Evolutionary conservation across 2,329 filamentous ascomycete species (phyloP).

Genomic region (Diplodia seriata): DNA sequence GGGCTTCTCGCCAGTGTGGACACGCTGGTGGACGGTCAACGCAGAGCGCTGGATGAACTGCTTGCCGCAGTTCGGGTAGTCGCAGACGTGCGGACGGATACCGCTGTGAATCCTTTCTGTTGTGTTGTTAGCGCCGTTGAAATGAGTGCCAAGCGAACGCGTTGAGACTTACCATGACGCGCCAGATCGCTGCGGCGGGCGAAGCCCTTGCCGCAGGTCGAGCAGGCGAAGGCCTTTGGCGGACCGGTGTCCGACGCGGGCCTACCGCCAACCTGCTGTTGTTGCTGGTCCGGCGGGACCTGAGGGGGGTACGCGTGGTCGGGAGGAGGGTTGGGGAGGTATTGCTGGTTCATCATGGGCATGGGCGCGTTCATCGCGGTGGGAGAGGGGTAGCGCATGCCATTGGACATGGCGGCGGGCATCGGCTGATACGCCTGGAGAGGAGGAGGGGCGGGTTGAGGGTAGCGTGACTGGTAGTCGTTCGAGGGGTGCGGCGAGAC

Average conservation of each 20-base stretch:
- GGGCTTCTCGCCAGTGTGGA: constrained; percentile 97
- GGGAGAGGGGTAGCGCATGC: constrained; percentile 62
- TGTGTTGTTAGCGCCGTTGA: constrained; percentile 38
- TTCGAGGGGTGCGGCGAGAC: constrained; percentile 60
- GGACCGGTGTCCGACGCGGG: constrained; percentile 57
- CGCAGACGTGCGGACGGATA: constrained; percentile 88
- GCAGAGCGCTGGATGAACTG: constrained; percentile 97
- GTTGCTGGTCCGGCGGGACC: constrained; percentile 41
- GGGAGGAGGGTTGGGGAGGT: constrained; percentile 56
- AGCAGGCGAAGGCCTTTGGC: constrained; percentile 84
- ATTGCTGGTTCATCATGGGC: constrained; percentile 63
- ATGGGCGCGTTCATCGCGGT: constrained; percentile 59
- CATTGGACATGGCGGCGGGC: constrained; percentile 57
- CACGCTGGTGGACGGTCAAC: constrained; percentile 90
- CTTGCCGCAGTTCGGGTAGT: constrained; percentile 87
- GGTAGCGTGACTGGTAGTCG: constrained; percentile 63
- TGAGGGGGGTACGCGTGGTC: constrained; percentile 55
- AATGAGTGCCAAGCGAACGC: constrained; percentile 3
- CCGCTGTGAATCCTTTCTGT: constrained; percentile 95
- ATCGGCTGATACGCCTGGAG: constrained; percentile 58
- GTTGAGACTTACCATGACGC: constrained; percentile 77
- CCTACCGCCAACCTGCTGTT: constrained; percentile 49
- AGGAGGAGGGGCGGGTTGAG: constrained; percentile 62
- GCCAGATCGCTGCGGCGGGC: constrained; percentile 92
- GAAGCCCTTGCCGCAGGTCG: constrained; percentile 89